Base-by-base conservation (phyloP, 495 filamentous ascomycete species). In the Chaetomium cochliodes region DNA sequence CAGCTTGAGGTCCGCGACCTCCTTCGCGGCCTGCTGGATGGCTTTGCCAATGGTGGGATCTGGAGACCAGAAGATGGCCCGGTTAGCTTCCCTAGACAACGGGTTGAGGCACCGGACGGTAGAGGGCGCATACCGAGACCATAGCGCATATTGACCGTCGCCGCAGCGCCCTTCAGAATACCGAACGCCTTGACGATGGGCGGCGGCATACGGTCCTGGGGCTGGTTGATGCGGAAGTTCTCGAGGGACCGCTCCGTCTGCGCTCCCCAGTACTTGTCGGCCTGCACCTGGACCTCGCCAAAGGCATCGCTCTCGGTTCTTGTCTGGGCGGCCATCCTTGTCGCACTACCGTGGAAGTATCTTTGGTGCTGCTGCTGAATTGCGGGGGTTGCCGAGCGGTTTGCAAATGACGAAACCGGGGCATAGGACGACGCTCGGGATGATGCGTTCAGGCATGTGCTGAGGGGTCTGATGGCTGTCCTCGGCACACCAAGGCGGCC, bases 201-300 rank as follows among this genome's bases (percentile, higher is more conserved):
- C 65, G 91, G 89, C 53, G 94, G 96, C 93, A 98, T 98, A 73
- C 94, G 92, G 75, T 98, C 94, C 76, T 96, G 91, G 65, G 96
- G 94, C 81, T 98, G 94, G 78, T 98, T 98, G 86, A 98, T 98
- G 74, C 89, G 88, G 84, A 98, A 98, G 82, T 98, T 98, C 74
- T 88, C 88, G 78, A 98, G 83, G 47, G 96, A 98, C 78, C 94
- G 87, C 85, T 98, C 90, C 65, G 94, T 98, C 81, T 98, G 94
- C 55, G 94, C 94, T 74, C 94, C 94, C 94, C 96, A 98, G 85
- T 98, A 98, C 83, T 90, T 96, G 87, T 94, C 92, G 59, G 86
- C 84, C 49, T 90, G 85, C 64, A 98, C 96, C 81, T 92, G 82
- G 76, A 98, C 87, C 77, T 97, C 93, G 74, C 94, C 94, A 79